phyloP scores from a whole-genome alignment of 2,329 filamentous ascomycete species.

The Claviceps africana region DNA sequence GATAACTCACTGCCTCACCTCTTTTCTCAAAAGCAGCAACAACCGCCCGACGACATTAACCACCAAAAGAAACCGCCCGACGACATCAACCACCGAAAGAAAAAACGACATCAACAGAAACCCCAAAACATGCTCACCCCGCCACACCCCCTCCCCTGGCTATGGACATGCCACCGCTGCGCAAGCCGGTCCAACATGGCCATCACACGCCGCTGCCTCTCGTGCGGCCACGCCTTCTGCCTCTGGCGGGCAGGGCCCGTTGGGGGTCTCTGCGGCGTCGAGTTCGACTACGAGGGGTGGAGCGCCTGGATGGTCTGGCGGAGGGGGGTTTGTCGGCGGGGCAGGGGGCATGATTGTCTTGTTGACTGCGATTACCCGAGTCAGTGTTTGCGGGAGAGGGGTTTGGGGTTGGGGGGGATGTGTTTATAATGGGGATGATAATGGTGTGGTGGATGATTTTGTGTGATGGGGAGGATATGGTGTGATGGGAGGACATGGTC shows the following conservation, averaged over 20 bases:
- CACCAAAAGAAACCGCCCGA: no score
- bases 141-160: constrained; percentile 12
- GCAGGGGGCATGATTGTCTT: constrained; percentile 8
- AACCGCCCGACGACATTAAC: no score
- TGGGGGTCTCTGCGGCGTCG: constrained; percentile 9
- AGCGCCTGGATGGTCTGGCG: constrained; percentile 1
- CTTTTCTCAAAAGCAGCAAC: no score
- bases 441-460: no score
- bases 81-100: no score
- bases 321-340: background rate
- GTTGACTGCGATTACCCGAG: constrained; percentile 13
- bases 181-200: constrained; percentile 13
- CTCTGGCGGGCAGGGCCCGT: constrained; percentile 5
- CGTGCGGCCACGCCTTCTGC: constrained; percentile 24
- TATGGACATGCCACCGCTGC: constrained; percentile 22
- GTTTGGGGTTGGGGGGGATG: background rate
- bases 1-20: no score
- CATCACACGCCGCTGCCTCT: constrained; percentile 24
- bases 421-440: no score
- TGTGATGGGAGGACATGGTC: no score
- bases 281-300: constrained; percentile 19
- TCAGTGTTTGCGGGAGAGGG: constrained; percentile 9
- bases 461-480: no score
- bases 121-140: no score
- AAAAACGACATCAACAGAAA: no score